Evolutionary conservation across 2,329 filamentous ascomycete species (phyloP).

Genomic region (Aspergillus melleus): DNA sequence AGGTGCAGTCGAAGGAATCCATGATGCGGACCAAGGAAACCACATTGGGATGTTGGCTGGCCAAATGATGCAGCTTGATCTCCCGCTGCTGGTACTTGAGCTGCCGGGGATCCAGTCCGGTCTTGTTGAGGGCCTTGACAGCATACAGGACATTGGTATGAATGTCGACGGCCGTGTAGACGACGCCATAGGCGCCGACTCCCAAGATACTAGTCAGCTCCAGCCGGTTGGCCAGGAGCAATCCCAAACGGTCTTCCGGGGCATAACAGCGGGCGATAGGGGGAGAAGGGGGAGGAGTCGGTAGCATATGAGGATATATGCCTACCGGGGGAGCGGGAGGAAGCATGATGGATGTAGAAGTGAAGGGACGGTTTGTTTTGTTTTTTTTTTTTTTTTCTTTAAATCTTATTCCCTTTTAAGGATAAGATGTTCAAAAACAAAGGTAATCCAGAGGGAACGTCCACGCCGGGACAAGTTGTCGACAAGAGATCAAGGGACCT

Average conservation of each 20-base stretch:
- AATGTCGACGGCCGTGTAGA: constrained; percentile 85
- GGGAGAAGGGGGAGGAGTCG: constrained; percentile 48
- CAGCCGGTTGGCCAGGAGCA: constrained; percentile 77
- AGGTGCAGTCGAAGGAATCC: constrained; percentile 88
- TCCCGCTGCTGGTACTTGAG: constrained; percentile 88
- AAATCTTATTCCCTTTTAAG: not conserved
- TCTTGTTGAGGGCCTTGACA: constrained; percentile 95
- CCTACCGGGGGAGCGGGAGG: constrained; percentile 20
- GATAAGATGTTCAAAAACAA: not conserved
- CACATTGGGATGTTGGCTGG: constrained; percentile 87
- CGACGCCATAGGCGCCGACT: constrained; percentile 93
- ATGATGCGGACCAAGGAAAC: constrained; percentile 93
- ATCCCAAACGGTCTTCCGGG: constrained; percentile 84
- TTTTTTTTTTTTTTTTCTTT: not conserved
- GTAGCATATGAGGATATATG: constrained; percentile 48
- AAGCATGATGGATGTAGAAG: constrained; percentile 17
- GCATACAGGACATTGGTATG: constrained; percentile 81
- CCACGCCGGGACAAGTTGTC: not conserved
- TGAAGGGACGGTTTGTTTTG: too few relatives aligned
- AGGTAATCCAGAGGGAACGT: not conserved
- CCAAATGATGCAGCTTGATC: constrained; percentile 86
- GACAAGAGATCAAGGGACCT: not conserved
- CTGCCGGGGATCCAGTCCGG: constrained; percentile 84
- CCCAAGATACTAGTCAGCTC: constrained; percentile 84
- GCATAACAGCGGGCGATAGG: constrained; percentile 54